A percentile compares a stretch with the other conserved stretches of the same genome.
Evolutionary conservation across 805 yeast genomes (phyloP).

Genomic region (Ogataea henricii): DNA sequence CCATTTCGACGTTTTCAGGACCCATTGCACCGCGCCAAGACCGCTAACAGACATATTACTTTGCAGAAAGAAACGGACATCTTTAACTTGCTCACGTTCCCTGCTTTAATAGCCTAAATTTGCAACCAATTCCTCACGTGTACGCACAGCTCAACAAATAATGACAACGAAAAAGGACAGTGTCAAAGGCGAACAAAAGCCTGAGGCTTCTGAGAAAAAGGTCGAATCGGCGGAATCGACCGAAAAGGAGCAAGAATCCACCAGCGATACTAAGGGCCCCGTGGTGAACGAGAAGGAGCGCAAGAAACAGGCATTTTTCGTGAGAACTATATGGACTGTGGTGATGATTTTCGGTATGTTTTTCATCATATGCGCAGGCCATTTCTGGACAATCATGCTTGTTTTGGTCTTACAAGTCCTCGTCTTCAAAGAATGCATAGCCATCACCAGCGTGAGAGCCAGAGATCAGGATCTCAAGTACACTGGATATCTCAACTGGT

Average conservation of each 20-base stretch:
- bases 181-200: conserved; percentile 2
- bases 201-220: conserved; percentile 6
- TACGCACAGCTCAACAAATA: neutral
- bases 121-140: no score
- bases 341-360: conserved; percentile 84
- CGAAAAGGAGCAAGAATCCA: neutral
- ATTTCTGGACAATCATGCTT: conserved; percentile 71
- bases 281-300: conserved; percentile 51
- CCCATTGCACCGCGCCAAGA: neutral
- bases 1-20: neutral
- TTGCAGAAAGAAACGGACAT: neutral
- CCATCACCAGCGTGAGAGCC: conserved; percentile 75
- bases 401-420: conserved; percentile 76
- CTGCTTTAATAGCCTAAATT: no score
- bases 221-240: neutral
- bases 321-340: conserved; percentile 90
- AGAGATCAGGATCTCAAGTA: conserved; percentile 81
- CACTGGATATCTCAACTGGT: conserved; percentile 88
- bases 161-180: neutral
- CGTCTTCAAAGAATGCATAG: conserved; percentile 89
- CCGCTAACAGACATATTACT: neutral
- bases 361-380: conserved; percentile 77
- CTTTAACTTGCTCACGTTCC: neutral
- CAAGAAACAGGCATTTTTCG: conserved; percentile 80
- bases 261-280: conserved; percentile 9